Evolutionary conservation across 2,329 filamentous ascomycete species (phyloP).

Genomic region (Xylariaceae sp.): DNA sequence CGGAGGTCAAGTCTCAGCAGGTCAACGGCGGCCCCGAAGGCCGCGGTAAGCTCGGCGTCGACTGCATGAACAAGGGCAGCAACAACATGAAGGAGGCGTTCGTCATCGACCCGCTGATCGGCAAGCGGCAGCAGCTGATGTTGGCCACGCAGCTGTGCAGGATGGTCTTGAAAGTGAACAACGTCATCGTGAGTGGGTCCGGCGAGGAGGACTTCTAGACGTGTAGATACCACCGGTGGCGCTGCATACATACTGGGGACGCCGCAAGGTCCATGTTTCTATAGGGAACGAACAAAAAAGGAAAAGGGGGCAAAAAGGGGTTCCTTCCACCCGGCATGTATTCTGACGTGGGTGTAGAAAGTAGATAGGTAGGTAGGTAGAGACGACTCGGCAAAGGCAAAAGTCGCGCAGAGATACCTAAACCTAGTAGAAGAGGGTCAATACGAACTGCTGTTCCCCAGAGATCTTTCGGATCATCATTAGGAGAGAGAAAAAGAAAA

Average conservation of each 20-base stretch:
- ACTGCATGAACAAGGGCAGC: conserved; percentile 94
- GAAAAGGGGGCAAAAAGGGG: not conserved
- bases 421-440: conserved; percentile 1
- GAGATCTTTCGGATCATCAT: too few species aligned
- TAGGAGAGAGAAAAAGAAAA: too few species aligned
- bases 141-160: conserved; percentile 95
- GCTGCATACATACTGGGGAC: too few species aligned
- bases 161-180: conserved; percentile 98
- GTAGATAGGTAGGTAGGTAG: not conserved
- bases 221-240: too few species aligned
- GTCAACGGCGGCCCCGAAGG: conserved; percentile 66
- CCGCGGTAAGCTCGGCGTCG: conserved; percentile 77
- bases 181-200: conserved; percentile 87
- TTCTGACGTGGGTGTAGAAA: conserved; percentile 4
- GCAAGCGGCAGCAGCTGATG: conserved; percentile 95
- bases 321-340: not conserved
- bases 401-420: conserved; percentile 1
- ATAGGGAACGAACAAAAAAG: not conserved
- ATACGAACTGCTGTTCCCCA: too few species aligned
- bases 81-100: conserved; percentile 99
- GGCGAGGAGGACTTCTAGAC: conserved; percentile 84
- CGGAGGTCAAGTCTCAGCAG: conserved; percentile 94
- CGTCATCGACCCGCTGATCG: conserved; percentile 96
- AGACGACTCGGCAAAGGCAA: conserved; percentile 2
- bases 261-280: not conserved